Evolutionary conservation across 164 flowering plant species (phyloP).

Genomic region (Vitis vinifera): ASM3070453v1 NC_081822.1:33619501-33620000

Average conservation of each 20-base stretch:
- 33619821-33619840: too few species aligned
- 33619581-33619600: not conserved
- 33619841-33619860: too few species aligned
- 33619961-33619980: conserved; percentile 14
- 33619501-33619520: too few species aligned
- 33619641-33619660: not conserved
- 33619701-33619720: not conserved
- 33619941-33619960: conserved; percentile 10
- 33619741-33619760: too few species aligned
- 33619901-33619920: not conserved
- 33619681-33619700: not conserved
- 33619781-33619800: too few species aligned
- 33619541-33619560: not conserved
- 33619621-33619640: not conserved
- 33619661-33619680: not conserved
- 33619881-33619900: too few species aligned
- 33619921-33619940: not conserved
- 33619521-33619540: too few species aligned
- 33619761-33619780: too few species aligned
- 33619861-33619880: too few species aligned
- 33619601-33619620: not conserved
- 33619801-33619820: too few species aligned
- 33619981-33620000: conserved; percentile 2
- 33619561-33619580: not conserved
- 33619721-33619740: conserved; percentile 1